Conservation (phyloP, 2,329 filamentous ascomycete genomes). For the Sporothrix mexicana region DNA sequence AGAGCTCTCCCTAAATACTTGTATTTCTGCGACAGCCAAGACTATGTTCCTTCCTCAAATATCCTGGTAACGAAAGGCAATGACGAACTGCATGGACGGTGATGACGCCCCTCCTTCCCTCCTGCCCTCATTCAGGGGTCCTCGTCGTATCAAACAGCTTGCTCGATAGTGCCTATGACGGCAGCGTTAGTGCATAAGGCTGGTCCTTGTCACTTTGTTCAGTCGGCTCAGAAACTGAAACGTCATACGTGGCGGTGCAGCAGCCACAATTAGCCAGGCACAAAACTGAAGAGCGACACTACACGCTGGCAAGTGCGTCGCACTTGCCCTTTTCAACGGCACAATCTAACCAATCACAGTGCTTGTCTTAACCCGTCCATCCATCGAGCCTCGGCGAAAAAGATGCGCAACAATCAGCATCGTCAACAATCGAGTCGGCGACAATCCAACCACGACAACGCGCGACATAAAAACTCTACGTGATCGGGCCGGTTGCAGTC, state of each 20-base stretch:
- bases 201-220: background rate
- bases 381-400: conserved; percentile 25
- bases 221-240: background rate
- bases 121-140: conserved; percentile 11
- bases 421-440: background rate
- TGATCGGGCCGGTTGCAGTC: background rate
- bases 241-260: conserved; percentile 24
- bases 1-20: background rate
- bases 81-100: background rate
- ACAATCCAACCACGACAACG: background rate
- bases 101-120: conserved; percentile 17
- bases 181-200: background rate
- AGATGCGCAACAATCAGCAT: background rate
- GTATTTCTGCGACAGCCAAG: background rate
- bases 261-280: conserved; percentile 21
- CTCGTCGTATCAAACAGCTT: conserved; percentile 15
- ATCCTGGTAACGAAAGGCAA: conserved; percentile 7
- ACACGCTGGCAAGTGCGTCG: no score
- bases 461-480: background rate
- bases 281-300: no score
- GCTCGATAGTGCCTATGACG: conserved; percentile 22
- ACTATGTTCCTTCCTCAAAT: background rate
- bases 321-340: background rate
- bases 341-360: background rate
- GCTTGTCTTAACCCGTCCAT: background rate